These are phyloP conservation scores for Hortaea werneckii DNA, from an alignment of 2,329 filamentous ascomycete species.

Conservation along the genomic window DNA sequence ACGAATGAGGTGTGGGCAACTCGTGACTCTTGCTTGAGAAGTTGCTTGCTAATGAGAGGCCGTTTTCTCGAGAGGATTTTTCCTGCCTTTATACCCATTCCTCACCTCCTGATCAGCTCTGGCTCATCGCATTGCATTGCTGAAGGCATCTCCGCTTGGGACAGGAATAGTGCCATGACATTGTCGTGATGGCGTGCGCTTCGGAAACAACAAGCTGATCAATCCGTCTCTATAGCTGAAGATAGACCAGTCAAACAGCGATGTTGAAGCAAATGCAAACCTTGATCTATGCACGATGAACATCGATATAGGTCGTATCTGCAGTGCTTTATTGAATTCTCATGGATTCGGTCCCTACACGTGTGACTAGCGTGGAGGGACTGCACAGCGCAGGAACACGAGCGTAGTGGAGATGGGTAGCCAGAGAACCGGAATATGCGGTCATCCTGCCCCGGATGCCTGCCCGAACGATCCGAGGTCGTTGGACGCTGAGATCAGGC, in stretches of 20 bases:
- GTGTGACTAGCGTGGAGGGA: neutral
- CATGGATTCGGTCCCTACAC: neutral
- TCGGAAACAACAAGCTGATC: neutral
- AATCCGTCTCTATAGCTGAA: neutral
- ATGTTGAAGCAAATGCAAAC: neutral
- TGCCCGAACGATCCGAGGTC: neutral
- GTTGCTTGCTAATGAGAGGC: constrained; percentile 1
- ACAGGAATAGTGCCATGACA: neutral
- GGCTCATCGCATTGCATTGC: neutral
- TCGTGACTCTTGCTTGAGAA: neutral
- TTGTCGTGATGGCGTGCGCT: neutral
- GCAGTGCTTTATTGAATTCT: constrained; percentile 3
- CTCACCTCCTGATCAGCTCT: neutral
- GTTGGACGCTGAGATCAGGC: neutral
- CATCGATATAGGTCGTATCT: neutral
- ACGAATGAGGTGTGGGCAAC: no score
- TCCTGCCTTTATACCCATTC: constrained; percentile 4
- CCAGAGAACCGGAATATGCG: no score
- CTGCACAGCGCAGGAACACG: no score
- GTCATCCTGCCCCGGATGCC: neutral
- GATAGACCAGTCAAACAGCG: neutral
- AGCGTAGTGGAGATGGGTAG: no score
- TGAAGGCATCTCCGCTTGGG: neutral
- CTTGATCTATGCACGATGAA: no score
- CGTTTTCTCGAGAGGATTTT: neutral